A percentile compares a stretch with the other conserved stretches of the same genome.
Evolutionary conservation across 2,329 filamentous ascomycete species (phyloP).

Genomic region (Hyphodiscus sp.): DNA sequence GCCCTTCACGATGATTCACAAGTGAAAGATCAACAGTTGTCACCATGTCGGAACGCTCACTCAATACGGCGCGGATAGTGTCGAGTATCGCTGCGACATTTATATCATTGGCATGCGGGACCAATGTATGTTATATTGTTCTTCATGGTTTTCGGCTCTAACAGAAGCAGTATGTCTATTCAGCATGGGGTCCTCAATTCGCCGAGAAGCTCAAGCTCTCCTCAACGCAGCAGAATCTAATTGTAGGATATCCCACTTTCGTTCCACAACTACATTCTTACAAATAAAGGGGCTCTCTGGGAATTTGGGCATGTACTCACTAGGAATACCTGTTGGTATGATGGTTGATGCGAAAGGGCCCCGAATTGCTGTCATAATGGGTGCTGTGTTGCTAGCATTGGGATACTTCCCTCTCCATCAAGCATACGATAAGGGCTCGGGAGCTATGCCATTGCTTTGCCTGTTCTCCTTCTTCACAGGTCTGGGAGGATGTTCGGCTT

Average conservation of each 20-base stretch:
- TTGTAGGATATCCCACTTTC: conserved; percentile 47
- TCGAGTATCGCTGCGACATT: conserved; percentile 80
- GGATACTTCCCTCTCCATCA: conserved; percentile 83
- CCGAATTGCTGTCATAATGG: conserved; percentile 68
- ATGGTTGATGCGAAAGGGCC: conserved; percentile 80
- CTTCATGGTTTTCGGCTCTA: conserved; percentile 17
- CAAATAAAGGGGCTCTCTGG: conserved; percentile 54
- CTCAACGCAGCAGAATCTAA: conserved; percentile 88
- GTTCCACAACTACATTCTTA: conserved; percentile 25
- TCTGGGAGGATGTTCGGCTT: conserved; percentile 85
- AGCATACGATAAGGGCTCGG: conserved; percentile 66
- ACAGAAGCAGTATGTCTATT: conserved; percentile 79
- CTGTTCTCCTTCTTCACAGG: conserved; percentile 83
- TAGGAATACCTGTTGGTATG: conserved; percentile 83
- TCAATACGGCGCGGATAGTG: conserved; percentile 62
- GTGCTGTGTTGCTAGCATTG: conserved; percentile 62
- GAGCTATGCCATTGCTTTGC: conserved; percentile 58
- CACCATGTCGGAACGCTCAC: conserved; percentile 41
- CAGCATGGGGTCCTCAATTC: conserved; percentile 95
- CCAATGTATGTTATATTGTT: conserved; percentile 60
- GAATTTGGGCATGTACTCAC: conserved; percentile 90
- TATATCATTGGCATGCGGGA: conserved; percentile 85
- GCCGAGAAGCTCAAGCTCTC: conserved; percentile 79
- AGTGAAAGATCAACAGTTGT: conserved; percentile 16
- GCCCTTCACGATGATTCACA: not conserved